These are phyloP conservation scores for Lagenaria siceraria DNA, from an alignment of 306 rosid species.

Conservation along the genomic window DNA sequence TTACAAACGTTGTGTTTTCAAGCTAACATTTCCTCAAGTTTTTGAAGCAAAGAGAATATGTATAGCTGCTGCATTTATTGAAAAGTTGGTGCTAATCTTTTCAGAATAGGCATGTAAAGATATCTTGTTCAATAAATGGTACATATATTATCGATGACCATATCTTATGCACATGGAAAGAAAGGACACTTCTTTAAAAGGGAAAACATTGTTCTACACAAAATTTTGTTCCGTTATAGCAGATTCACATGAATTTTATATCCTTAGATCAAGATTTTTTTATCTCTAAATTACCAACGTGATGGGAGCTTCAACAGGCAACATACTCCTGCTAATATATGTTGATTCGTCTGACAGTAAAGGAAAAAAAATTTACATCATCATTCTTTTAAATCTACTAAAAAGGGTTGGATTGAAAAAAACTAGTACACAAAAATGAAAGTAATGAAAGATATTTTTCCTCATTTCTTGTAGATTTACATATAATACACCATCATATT, in stretches of 20 bases:
- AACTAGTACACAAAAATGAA: neutral
- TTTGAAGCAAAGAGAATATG: neutral
- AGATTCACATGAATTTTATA: neutral
- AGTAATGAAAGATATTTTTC: neutral
- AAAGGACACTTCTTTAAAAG: neutral
- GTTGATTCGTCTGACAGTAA: neutral
- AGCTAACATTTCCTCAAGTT: constrained; percentile 14
- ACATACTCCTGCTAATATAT: neutral
- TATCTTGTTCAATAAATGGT: neutral
- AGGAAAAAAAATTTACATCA: neutral
- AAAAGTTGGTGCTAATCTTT: neutral
- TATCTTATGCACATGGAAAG: neutral
- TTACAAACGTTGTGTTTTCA: constrained; percentile 48
- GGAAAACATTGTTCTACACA: neutral
- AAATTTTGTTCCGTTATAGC: no score
- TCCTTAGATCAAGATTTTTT: neutral
- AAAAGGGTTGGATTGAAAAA: neutral
- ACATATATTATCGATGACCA: neutral
- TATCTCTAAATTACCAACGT: neutral
- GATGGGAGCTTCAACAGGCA: neutral
- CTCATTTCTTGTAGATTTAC: neutral
- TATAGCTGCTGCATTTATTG: neutral
- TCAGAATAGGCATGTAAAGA: neutral
- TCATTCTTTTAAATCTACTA: neutral
- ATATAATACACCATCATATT: neutral